Evolutionary conservation across 2,329 filamentous ascomycete genomes (phyloP), one percentile per base, ranked within the genome.

Genomic region (Curvularia verruculosa): DNA sequence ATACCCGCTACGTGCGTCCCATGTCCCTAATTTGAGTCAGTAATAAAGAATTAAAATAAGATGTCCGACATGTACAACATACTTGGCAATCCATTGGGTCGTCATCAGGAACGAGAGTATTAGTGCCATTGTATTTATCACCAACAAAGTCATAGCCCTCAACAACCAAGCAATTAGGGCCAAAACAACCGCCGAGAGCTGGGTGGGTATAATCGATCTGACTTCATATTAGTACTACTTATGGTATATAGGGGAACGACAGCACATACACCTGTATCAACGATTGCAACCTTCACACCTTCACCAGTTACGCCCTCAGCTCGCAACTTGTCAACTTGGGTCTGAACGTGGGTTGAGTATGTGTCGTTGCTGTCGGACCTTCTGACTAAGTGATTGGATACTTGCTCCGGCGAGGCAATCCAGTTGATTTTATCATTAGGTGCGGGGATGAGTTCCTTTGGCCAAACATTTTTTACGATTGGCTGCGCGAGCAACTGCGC

Each of bases 271-370:
- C 78, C 78, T 10, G 69, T 75, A 56, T 81, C 77, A 43, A 81
- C 69, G 39, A 82, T 68, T 3, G 72, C 80, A 24, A 83, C 73
- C 23, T 74, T 75, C 21, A 81, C 64, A 1, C 80, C 80, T 34
- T 79, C 75, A 19, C 82, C 81, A 2, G 76, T 81, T 19, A 79
- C 69, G 8, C 80, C 80, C 34, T 75, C 66, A 4, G 72, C 76
- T 12, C 77, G 78, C n/a, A 82, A 70, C 34, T 64, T 66, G 45
- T 75, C 68, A 6, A 75, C 65, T 23, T 73, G 70, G 8, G 69
- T 73, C 66, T 71, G 69, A 10, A 72, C 61, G 40, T 75, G 72
- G 1, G 70, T 60, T 1, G 71, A 71, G 26, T 21, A 34, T 3
- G 18, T 36, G 6, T 43, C 19, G 39, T 18, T 31, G 28, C 8